A percentile compares a stretch with the other conserved stretches of the same genome.
Conservation (phyloP, 768 basidiomycete genomes). For the Scleroderma citrinum region DNA sequence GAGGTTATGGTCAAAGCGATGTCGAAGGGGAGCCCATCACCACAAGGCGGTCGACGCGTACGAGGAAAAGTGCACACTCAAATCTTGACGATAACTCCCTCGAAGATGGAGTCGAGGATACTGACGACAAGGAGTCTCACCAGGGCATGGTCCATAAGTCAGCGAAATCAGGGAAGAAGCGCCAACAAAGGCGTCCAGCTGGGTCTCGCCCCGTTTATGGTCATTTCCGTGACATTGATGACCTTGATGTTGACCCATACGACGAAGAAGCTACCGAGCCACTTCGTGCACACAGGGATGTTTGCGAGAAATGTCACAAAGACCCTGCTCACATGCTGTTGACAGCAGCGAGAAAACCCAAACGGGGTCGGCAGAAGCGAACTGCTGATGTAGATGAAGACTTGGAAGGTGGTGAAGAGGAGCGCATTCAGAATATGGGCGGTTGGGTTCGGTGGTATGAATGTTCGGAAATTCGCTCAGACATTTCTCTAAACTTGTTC, state of each 20-base stretch:
- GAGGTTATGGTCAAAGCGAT: slow-evolving; percentile 31
- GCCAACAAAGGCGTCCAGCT: slow-evolving; percentile 29
- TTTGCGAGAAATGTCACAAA: slow-evolving; percentile 69
- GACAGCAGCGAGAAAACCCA: slow-evolving; percentile 33
- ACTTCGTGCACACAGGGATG: slow-evolving; percentile 52
- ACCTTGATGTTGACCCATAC: slow-evolving; percentile 36
- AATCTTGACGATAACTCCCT: slow-evolving; percentile 26
- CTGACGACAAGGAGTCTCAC: slow-evolving; percentile 26
- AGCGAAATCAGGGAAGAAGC: slow-evolving; percentile 5
- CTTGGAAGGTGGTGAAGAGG: slow-evolving; percentile 44
- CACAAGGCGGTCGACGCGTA: slow-evolving; percentile 46
- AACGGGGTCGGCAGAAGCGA: slow-evolving; percentile 34
- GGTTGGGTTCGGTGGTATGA: slow-evolving; percentile 83
- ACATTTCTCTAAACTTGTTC: slow-evolving; percentile 11
- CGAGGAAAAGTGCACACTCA: slow-evolving; percentile 33
- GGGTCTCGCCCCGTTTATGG: slow-evolving; percentile 45
- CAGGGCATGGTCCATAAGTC: slow-evolving; percentile 27
- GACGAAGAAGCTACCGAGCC: slow-evolving; percentile 53
- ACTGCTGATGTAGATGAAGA: slow-evolving; percentile 46
- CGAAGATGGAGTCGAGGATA: slow-evolving; percentile 2
- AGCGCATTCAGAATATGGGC: slow-evolving; percentile 47
- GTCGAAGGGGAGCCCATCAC: slow-evolving; percentile 19
- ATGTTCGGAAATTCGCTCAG: slow-evolving; percentile 2
- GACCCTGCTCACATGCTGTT: slow-evolving; percentile 53
- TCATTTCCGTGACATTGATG: slow-evolving; percentile 36